These are phyloP conservation scores for Gardenia jasminoides DNA, from an alignment of 257 asterid species.

Conservation along the genomic window DNA sequence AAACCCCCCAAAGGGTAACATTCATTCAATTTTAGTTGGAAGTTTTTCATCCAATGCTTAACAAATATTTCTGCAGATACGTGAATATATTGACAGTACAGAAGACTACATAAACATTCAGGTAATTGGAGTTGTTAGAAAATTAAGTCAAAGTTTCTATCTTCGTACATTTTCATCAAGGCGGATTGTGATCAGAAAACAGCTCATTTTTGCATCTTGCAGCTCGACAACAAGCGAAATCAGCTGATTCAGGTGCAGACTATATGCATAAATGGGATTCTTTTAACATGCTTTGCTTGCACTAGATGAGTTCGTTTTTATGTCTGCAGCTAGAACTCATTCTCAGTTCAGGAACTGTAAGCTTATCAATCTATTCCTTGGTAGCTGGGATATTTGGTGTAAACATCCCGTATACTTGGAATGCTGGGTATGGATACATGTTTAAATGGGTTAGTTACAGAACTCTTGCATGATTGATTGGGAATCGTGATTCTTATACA, in stretches of 20 bases:
- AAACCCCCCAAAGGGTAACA: too few species aligned
- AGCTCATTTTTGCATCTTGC: conserved; percentile 21
- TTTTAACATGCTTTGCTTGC: too few species aligned
- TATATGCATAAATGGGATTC: too few species aligned
- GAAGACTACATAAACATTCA: conserved; percentile 95
- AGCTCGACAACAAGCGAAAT: conserved; percentile 94
- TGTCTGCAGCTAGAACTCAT: conserved; percentile 77
- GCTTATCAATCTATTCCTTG: conserved; percentile 56
- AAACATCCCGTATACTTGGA: conserved; percentile 94
- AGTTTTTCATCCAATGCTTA: neutral
- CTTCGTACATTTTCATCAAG: neutral
- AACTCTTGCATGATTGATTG: neutral
- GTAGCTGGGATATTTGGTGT: conserved; percentile 81
- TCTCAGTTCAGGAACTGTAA: conserved; percentile 78
- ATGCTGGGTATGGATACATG: conserved; percentile 44
- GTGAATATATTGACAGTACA: conserved; percentile 88
- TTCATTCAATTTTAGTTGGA: too few species aligned
- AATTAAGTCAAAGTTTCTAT: too few species aligned
- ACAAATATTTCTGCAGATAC: conserved; percentile 49
- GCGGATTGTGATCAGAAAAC: conserved; percentile 15
- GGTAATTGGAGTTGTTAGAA: conserved; percentile 35
- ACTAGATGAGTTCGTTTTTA: neutral
- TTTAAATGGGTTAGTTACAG: conserved; percentile 76
- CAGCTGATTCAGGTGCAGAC: conserved; percentile 84
- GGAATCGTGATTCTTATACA: neutral